Evolutionary conservation across 1,139 yeast species (phyloP).

Genomic region (Yamadazyma dendronema): DNA sequence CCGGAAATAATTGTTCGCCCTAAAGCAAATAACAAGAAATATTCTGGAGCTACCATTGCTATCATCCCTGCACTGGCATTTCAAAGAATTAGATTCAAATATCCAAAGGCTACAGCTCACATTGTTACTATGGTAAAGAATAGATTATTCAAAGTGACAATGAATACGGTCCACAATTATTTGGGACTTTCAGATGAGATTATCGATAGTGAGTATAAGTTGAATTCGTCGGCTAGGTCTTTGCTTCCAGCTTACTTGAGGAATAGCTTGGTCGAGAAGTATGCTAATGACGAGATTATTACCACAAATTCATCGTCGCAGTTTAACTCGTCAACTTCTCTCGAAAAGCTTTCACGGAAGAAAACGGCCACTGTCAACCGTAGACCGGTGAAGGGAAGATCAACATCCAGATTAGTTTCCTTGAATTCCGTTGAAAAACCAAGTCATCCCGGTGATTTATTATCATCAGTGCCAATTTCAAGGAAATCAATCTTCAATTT

Average conservation of each 20-base stretch:
- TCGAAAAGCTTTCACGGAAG: conserved; percentile 8
- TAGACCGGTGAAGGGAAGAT: conserved; percentile 8
- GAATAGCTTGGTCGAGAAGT: conserved; percentile 54
- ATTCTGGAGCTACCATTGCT: conserved; percentile 73
- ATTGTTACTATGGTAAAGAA: conserved; percentile 91
- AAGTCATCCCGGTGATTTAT: conserved; percentile 78
- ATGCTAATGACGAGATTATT: conserved; percentile 2
- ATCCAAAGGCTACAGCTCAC: conserved; percentile 89
- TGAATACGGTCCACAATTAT: conserved; percentile 85
- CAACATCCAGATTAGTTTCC: conserved; percentile 61
- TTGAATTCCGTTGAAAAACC: conserved; percentile 57
- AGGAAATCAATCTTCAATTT: conserved; percentile 37
- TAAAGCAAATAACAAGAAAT: conserved; percentile 23
- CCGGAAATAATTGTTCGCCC: conserved; percentile 63
- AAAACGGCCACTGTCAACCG: conserved; percentile 6
- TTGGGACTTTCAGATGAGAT: conserved; percentile 83
- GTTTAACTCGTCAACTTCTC: conserved; percentile 5
- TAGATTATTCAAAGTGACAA: conserved; percentile 83
- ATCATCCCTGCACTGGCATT: conserved; percentile 88
- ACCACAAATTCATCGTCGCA: not conserved
- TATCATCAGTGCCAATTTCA: conserved; percentile 79
- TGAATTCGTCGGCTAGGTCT: conserved; percentile 50
- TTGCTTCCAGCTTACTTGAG: conserved; percentile 60
- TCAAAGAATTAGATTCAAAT: conserved; percentile 64
- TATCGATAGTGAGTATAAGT: conserved; percentile 66